Conservation (phyloP, 495 filamentous ascomycete genomes). For the Aspergillus avenaceus region DNA sequence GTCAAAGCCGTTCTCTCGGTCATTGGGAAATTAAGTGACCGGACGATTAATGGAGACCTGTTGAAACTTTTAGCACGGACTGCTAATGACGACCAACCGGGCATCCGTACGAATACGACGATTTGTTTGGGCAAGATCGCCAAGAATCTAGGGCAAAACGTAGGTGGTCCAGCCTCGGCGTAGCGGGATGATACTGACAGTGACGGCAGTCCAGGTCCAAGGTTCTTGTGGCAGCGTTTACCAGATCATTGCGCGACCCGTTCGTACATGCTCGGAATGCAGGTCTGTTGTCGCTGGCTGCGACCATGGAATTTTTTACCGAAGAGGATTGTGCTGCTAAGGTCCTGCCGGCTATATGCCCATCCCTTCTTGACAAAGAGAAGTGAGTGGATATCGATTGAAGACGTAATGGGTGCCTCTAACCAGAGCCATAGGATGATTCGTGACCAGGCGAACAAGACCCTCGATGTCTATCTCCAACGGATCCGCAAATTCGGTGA, state of each 20-base stretch:
- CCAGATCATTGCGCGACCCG: conserved; percentile 82
- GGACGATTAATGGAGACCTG: conserved; percentile 89
- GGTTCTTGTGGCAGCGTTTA: conserved; percentile 88
- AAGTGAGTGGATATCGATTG: conserved; percentile 48
- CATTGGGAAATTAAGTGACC: conserved; percentile 83
- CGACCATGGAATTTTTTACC: conserved; percentile 78
- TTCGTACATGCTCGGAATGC: conserved; percentile 92
- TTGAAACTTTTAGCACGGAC: conserved; percentile 90
- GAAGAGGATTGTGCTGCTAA: conserved; percentile 87
- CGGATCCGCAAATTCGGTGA: conserved; percentile 72
- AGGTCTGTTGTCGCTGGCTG: conserved; percentile 76
- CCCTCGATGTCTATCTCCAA: conserved; percentile 83
- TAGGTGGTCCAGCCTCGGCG: conserved; percentile 23
- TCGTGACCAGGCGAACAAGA: conserved; percentile 87
- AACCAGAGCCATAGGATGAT: conserved; percentile 50
- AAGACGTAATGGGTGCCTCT: not conserved
- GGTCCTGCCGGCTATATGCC: conserved; percentile 79
- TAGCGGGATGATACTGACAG: conserved; percentile 15
- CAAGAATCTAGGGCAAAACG: conserved; percentile 72
- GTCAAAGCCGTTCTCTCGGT: conserved; percentile 86
- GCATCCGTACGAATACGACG: conserved; percentile 95
- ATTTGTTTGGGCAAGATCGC: conserved; percentile 96
- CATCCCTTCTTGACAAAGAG: conserved; percentile 79
- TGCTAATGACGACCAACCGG: conserved; percentile 95
- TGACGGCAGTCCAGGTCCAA: conserved; percentile 65